Base-by-base conservation (phyloP, 108 stramenopile species). In the Nannochloropsis gaditana region DNA sequence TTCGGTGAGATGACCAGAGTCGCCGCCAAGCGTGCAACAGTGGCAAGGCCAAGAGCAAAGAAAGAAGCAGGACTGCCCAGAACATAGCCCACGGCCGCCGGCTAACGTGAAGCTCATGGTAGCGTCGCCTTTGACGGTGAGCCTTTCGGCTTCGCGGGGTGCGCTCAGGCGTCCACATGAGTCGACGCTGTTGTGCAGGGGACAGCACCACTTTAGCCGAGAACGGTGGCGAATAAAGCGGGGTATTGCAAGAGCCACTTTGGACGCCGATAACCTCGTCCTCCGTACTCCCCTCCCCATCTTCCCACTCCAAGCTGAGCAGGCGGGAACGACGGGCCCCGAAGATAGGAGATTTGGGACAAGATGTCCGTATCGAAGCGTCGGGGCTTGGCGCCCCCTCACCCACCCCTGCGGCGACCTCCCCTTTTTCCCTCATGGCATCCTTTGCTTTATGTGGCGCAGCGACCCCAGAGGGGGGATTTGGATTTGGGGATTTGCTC, bases 181-280 rank as follows among this genome's bases (percentile, higher is more conserved):
- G 59, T n/a, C 59, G 59, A 73, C 59, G 59, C n/a, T 73, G 59
- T n/a, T 73, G 59, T n/a, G 59, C 15, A 73, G 59, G 59, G 0
- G 59, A 6, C 59, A 73, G 15, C 15, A 73, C n/a, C 4, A 73
- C 8, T n/a, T 73, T 73, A n/a, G 59, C 8, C 59, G 59, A 73
- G 59, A 73, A 73, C 19, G 59, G 59, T n/a, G 59, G 59, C 59
- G 59, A 73, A 73, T 73, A n/a, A n/a, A n/a, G 59, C 59, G 59
- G n/a, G 15, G 59, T 4, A 3, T n/a, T 73, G 59, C 59, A 15
- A n/a, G 59, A 6, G 19, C 59, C 59, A 15, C 19, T n/a, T 3
- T 73, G 3, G 5, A n/a, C 59, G 8, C 5, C 59, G 5, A 4
- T 3, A n/a, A 8, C 59, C n/a, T 73, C 59, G 19, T 73, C 5